Evolutionary conservation across 1,139 yeast genomes (phyloP).

Genomic region (Yamadazyma diospyri): DNA sequence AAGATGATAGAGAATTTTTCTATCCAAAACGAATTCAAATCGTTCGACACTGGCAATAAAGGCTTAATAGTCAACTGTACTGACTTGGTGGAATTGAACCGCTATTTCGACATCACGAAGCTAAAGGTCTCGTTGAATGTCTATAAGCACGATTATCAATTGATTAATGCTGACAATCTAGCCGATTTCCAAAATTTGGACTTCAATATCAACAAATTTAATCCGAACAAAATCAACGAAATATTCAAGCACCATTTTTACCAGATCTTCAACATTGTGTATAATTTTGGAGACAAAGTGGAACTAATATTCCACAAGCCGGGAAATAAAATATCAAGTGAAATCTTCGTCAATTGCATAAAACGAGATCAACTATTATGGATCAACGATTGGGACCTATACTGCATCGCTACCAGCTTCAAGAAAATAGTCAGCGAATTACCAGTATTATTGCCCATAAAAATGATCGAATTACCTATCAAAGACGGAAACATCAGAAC

Average conservation of each 20-base stretch:
- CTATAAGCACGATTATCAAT: conserved; percentile 44
- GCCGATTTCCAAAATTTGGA: conserved; percentile 2
- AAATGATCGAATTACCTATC: conserved; percentile 44
- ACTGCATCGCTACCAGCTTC: conserved; percentile 54
- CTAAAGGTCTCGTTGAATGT: conserved; percentile 75
- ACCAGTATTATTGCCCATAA: conserved; percentile 45
- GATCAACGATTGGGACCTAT: conserved; percentile 64
- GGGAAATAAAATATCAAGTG: conserved; percentile 51
- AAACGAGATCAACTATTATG: conserved; percentile 51
- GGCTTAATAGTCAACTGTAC: conserved; percentile 32
- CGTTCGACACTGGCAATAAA: conserved; percentile 9
- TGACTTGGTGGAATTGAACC: conserved; percentile 59
- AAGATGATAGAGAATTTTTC: conserved; percentile 25
- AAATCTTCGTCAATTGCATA: conserved; percentile 50
- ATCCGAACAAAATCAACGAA: conserved; percentile 20
- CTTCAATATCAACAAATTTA: conserved; percentile 4
- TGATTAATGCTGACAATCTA: conserved; percentile 10
- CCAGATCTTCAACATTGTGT: conserved; percentile 39
- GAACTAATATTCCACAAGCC: conserved; percentile 57
- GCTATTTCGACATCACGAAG: conserved; percentile 66
- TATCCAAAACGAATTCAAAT: conserved; percentile 11
- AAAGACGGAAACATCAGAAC: conserved; percentile 38
- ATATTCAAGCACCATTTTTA: conserved; percentile 41
- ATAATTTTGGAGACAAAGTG: conserved; percentile 35
- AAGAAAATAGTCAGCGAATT: conserved; percentile 46